These are phyloP conservation scores for Gastrolobium villosum DNA, from an alignment of 306 rosid genomes.

Conservation along the genomic window DNA sequence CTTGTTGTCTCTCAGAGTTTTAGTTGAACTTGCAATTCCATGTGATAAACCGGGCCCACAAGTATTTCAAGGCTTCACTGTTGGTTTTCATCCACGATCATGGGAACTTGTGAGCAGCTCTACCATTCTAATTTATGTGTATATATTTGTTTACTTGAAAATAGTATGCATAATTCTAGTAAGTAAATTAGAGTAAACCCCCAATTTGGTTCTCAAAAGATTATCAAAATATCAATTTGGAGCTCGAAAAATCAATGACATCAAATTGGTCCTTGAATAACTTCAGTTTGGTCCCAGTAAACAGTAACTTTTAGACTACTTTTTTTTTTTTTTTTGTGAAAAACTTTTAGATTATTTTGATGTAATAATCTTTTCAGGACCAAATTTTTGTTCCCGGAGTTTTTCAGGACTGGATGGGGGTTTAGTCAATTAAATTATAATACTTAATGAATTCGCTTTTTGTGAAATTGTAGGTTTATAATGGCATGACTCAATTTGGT, in stretches of 20 bases:
- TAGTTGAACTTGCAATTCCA: constrained; percentile 78
- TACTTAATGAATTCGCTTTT: constrained; percentile 24
- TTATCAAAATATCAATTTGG: constrained; percentile 25
- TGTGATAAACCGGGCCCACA: constrained; percentile 85
- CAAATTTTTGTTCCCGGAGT: not conserved
- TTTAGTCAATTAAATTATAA: constrained; percentile 27
- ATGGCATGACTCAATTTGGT: constrained; percentile 91
- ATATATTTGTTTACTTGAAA: constrained; percentile 26
- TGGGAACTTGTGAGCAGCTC: constrained; percentile 90
- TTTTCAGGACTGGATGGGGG: not conserved
- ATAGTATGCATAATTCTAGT: constrained; percentile 25
- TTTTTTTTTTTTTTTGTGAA: constrained; percentile 13
- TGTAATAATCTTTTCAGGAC: constrained; percentile 12
- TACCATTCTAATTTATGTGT: constrained; percentile 36
- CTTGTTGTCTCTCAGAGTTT: constrained; percentile 69
- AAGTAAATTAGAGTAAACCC: constrained; percentile 20
- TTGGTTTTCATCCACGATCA: constrained; percentile 96
- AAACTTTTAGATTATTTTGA: constrained; percentile 9
- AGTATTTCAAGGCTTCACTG: constrained; percentile 88
- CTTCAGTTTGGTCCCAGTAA: constrained; percentile 18
- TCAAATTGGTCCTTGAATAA: constrained; percentile 33
- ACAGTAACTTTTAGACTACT: not conserved
- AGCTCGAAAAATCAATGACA: not conserved
- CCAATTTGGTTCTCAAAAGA: constrained; percentile 29
- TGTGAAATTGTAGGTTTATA: constrained; percentile 77